Percentiles rank a stretch among this genome's conserved stretches.
Conservation (phyloP, 192 early-diverging fungal species). For the Lobosporangium transversale region DNA sequence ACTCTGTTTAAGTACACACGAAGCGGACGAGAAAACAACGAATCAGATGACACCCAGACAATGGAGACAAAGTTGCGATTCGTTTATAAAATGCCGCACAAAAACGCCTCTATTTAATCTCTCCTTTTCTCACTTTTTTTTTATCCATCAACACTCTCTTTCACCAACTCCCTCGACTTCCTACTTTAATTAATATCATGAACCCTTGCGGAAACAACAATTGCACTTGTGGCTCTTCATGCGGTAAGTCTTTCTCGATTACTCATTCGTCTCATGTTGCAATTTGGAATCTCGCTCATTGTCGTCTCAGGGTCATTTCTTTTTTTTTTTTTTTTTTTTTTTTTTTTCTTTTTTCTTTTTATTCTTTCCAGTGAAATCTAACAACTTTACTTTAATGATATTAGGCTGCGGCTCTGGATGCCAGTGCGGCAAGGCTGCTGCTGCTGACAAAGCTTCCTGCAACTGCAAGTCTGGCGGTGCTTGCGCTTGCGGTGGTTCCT, state of each 20-base stretch:
- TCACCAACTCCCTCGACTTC: background rate
- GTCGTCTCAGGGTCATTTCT: background rate
- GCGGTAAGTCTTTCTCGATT: conserved; percentile 22
- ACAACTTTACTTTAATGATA: background rate
- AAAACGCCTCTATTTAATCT: too few relatives aligned
- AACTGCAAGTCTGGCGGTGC: conserved; percentile 32
- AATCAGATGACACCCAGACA: too few relatives aligned
- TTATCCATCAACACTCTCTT: background rate
- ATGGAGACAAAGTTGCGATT: too few relatives aligned
- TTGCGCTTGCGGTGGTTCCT: conserved; percentile 37
- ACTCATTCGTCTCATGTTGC: background rate
- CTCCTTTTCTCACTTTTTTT: background rate
- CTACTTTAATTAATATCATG: too few relatives aligned
- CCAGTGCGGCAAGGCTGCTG: conserved; percentile 45
- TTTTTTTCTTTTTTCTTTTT: too few relatives aligned
- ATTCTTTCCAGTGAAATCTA: too few relatives aligned
- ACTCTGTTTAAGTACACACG: too few relatives aligned
- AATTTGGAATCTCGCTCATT: background rate
- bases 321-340: background rate
- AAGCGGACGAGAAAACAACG: background rate
- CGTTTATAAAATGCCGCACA: too few relatives aligned
- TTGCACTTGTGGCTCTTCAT: conserved; percentile 49
- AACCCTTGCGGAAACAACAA: conserved; percentile 52
- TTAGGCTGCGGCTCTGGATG: conserved; percentile 44
- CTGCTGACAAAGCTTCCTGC: conserved; percentile 18